Evolutionary conservation across 495 filamentous ascomycete genomes (phyloP), one percentile per base, ranked within the genome.

Genomic region (Parachaetomium inaequale): DNA sequence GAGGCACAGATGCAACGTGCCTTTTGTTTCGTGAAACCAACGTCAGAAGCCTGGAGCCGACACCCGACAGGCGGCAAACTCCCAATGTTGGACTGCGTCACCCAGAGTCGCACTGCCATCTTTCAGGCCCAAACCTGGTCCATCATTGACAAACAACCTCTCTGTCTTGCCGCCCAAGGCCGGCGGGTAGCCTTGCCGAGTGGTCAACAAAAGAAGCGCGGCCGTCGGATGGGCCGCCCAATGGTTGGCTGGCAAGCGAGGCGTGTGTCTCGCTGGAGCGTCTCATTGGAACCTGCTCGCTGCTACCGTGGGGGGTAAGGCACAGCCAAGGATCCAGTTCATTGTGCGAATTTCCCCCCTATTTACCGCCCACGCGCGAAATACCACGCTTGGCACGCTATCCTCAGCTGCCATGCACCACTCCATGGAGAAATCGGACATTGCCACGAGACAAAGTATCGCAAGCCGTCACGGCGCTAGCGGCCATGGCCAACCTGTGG

Each of bases 381-480:
- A 12, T 6, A 42, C 7, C 12, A 36, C 7, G 52, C 32, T 55
- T 28, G 52, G 52, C 52, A 8, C 14, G 38, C 25, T 10, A 15
- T 26, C 15, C 11, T 55, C 52, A 55, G 32, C 32, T 26, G 8
- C 32, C 29, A 34, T 53, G n/a, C 38, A 29, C 31, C 25, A 31
- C 8, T n/a, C 6, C 17, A 49, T 43, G 21, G 29, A 38, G 52
- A 50, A 62, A 50, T 55, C 5, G 26, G 51, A 42, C 29, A 25
- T 17, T 42, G 60, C 60, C 60, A 62, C 42, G 52, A 57, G 42
- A 43, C 34, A 31, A 32, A 43, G 21, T n/a, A 28, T 29, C 32
- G 11, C 38, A n/a, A 17, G 19, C 23, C 21, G n/a, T 51, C 34
- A 10, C 34, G 1, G 53, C 32, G 34, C 34, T 40, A 42, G 42